Percentiles rank a stretch among this genome's conserved stretches.
These are phyloP conservation scores for Boletus sp. DNA, from an alignment of 1,284 basidiomycete genomes.

Conservation along the genomic window DNA sequence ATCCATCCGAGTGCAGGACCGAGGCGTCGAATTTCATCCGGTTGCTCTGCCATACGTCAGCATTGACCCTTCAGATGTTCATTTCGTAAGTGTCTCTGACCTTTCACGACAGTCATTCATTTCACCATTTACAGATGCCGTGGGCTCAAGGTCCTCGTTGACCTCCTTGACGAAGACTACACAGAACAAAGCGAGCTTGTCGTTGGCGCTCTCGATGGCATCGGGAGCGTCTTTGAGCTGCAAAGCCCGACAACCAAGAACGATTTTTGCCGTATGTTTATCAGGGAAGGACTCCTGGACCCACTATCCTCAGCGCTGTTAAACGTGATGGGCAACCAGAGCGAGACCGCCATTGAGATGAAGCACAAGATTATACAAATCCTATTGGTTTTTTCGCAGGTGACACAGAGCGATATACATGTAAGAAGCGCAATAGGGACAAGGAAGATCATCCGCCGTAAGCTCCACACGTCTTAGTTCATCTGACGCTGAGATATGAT, in stretches of 20 bases:
- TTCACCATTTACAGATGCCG: slow-evolving; percentile 63
- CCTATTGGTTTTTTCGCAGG: slow-evolving; percentile 90
- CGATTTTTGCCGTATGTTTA: slow-evolving; percentile 98
- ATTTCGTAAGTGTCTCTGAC: slow-evolving; percentile 66
- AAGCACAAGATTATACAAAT: slow-evolving; percentile 89
- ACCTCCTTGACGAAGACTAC: slow-evolving; percentile 95
- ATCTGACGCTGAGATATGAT: slow-evolving; percentile 9
- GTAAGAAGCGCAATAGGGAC: slow-evolving; percentile 89
- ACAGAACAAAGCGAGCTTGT: slow-evolving; percentile 86
- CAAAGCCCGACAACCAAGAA: slow-evolving; percentile 95
- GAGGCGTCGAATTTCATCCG: slow-evolving; percentile 95
- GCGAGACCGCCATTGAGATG: slow-evolving; percentile 66
- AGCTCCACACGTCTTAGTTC: slow-evolving; percentile 33
- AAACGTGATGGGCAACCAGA: slow-evolving; percentile 78
- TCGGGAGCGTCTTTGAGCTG: slow-evolving; percentile 92
- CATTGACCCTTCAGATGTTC: slow-evolving; percentile 95
- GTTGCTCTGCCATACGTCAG: slow-evolving; percentile 87
- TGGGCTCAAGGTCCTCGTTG: slow-evolving; percentile 89
- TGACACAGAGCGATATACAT: slow-evolving; percentile 89
- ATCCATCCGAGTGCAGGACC: slow-evolving; percentile 88
- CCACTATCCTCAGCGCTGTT: slow-evolving; percentile 87
- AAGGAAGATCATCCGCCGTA: slow-evolving; percentile 84
- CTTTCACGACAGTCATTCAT: slow-evolving; percentile 1
- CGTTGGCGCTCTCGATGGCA: slow-evolving; percentile 90
- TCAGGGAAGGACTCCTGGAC: slow-evolving; percentile 90